phyloP scores from a whole-genome alignment of 208 protist genomes.

The Leishmania amazonensis region DNA sequence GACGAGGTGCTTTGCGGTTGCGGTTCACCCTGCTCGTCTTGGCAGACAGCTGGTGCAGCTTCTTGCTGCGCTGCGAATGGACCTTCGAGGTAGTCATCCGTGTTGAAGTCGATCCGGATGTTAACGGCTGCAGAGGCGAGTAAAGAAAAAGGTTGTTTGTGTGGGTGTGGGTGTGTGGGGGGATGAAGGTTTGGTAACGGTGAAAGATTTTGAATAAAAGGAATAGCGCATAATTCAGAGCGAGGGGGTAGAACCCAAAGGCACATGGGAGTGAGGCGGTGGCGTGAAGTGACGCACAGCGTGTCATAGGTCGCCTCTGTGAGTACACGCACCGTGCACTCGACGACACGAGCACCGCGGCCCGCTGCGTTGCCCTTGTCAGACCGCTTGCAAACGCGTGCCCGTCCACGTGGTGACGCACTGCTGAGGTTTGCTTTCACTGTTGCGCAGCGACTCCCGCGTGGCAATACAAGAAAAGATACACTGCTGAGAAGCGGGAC shows the following conservation, averaged over 20 bases:
- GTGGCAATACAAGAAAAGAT: not conserved
- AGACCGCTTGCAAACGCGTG: not conserved
- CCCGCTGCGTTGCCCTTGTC: not conserved
- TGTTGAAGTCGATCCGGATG: not conserved
- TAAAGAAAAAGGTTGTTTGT: not conserved
- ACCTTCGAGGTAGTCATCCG: slow-evolving; percentile 69
- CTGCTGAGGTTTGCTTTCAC: not conserved
- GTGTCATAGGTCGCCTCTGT: not conserved
- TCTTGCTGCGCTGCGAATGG: slow-evolving; percentile 88
- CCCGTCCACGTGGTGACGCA: not conserved
- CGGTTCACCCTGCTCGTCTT: slow-evolving; percentile 87
- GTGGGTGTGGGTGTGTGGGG: not conserved
- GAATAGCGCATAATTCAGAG: not conserved
- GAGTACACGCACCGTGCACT: not conserved
- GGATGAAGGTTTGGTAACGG: not conserved
- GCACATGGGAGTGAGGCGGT: not conserved
- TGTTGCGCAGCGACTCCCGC: not conserved
- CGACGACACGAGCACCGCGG: not conserved
- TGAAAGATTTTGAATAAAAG: not conserved
- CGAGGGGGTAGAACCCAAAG: not conserved
- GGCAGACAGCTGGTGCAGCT: slow-evolving; percentile 88
- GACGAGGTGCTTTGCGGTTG: slow-evolving; percentile 83
- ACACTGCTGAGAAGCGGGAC: not conserved
- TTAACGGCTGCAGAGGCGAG: not conserved
- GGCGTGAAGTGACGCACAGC: not conserved